phyloP scores from a whole-genome alignment of 768 basidiomycete species.

The Heimioporus sp. region DNA sequence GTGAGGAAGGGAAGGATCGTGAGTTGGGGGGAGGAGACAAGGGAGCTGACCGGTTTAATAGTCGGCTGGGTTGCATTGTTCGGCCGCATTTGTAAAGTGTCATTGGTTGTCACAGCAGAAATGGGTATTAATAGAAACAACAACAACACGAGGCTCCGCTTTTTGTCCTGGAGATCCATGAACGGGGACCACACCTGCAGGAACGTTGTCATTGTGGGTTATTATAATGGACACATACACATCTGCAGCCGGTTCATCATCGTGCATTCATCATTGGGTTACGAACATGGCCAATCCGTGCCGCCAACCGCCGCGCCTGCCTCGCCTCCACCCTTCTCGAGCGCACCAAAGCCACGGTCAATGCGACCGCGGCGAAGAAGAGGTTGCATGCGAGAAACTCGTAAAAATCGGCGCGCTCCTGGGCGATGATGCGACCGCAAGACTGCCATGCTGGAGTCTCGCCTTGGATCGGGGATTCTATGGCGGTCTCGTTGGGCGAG shows the following conservation, averaged over 20 bases:
- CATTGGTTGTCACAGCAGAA: too few species aligned
- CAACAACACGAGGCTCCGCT: background rate
- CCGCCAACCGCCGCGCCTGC: conserved; percentile 82
- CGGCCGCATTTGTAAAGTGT: too few species aligned
- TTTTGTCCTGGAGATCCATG: background rate
- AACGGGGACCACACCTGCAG: too few species aligned
- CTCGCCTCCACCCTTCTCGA: conserved; percentile 65
- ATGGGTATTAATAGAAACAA: background rate
- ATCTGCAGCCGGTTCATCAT: background rate
- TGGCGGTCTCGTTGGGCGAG: conserved; percentile 21
- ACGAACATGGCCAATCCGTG: conserved; percentile 71
- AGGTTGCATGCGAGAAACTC: conserved; percentile 89
- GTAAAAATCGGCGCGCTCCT: conserved; percentile 84
- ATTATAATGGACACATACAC: background rate
- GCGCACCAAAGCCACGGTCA: conserved; percentile 65
- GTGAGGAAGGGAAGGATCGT: conserved; percentile 2
- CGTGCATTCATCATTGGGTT: conserved; percentile 17
- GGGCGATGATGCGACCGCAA: conserved; percentile 79
- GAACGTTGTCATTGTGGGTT: too few species aligned
- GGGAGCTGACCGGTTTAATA: background rate
- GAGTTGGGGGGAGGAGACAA: background rate
- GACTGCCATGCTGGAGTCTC: conserved; percentile 88
- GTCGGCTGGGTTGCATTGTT: too few species aligned
- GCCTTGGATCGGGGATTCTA: conserved; percentile 27
- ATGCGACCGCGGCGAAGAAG: conserved; percentile 62